Base-by-base conservation (phyloP, 768 basidiomycete genomes). In the Phaffia tasmanica region DNA sequence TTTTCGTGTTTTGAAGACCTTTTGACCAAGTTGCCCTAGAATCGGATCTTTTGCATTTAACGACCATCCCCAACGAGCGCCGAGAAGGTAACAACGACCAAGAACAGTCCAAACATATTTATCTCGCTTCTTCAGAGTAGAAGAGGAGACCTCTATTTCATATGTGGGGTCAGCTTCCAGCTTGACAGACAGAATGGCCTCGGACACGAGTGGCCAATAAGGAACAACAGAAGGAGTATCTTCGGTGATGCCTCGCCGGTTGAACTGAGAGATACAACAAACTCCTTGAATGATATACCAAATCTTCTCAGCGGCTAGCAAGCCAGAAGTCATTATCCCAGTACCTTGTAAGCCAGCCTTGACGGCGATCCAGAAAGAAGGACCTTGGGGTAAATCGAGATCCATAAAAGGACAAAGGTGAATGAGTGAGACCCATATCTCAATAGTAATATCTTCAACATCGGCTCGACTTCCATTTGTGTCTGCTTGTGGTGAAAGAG, bases 251-350 rank as follows among this genome's bases (percentile, higher is more conserved):
- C 86, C 86, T 42, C 79, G 75, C 0, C 78, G 72, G 0, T 85
- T 86, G 77, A 94, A 88, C 72, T 92, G 91, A 0, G 88, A 87
- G 16, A 93, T 75, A 1, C 85, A 81, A 67, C 83, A 86, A 1
- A 93, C 75, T 29, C 79, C 81, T 72, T 89, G 86, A 7, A 87
- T 79, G 8, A 80, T 78, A 48, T 79, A 80, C 87, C 91, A 93
- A n/a, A 84, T 77, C 18, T 78, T 72, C 75, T 97, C 93, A 29
- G 77, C 75, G 0, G 74, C 75, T 14, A 76, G 70, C 3, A 76
- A 73, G n/a, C 74, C 75, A 27, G 61, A 62, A 19, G 69, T 21
- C 48, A 57, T 46, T 15, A 53, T 63, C 6, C 21, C 57, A 18
- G 50, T 59, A 2, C 5, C n/a, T 23, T 57, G 57, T 11, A 55